Conservation (phyloP, 2,329 filamentous ascomycete species). For the Diaporthe capsici region DNA sequence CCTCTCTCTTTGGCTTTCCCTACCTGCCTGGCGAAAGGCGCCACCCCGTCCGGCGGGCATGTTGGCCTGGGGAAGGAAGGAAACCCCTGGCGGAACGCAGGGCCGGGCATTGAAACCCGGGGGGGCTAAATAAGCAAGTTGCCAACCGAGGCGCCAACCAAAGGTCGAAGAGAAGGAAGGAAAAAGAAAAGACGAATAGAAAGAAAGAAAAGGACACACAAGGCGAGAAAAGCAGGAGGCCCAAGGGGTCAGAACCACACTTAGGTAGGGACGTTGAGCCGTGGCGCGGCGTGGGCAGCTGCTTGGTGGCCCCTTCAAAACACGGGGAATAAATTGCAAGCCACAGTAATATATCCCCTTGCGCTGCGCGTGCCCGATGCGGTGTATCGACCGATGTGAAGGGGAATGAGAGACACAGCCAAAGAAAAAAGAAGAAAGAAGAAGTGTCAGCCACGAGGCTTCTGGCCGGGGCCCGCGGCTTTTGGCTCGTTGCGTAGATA, state of each 20-base stretch:
- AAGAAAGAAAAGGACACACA: background rate
- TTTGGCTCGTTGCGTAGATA: background rate
- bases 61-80: background rate
- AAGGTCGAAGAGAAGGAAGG: background rate
- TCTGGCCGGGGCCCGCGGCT: slow-evolving; percentile 13
- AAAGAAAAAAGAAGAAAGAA: background rate
- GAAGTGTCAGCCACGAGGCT: slow-evolving; percentile 16
- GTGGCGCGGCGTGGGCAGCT: slow-evolving; percentile 12
- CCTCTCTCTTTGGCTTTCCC: background rate
- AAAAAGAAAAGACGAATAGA: background rate
- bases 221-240: background rate
- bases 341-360: slow-evolving; percentile 6
- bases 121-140: slow-evolving; percentile 26
- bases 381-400: slow-evolving; percentile 1
- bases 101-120: slow-evolving; percentile 20
- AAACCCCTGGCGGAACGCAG: slow-evolving; percentile 8
- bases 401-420: background rate
- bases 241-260: slow-evolving; percentile 15
- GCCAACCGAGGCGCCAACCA: slow-evolving; percentile 7
- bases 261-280: slow-evolving; percentile 32
- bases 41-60: background rate
- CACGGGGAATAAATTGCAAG: slow-evolving; percentile 25
- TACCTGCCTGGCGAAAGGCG: background rate
- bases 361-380: slow-evolving; percentile 12
- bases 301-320: background rate